These are phyloP conservation scores for Chlamydomonas sphaeroides DNA, from an alignment of 139 green algal genomes.

Conservation along the genomic window DNA sequence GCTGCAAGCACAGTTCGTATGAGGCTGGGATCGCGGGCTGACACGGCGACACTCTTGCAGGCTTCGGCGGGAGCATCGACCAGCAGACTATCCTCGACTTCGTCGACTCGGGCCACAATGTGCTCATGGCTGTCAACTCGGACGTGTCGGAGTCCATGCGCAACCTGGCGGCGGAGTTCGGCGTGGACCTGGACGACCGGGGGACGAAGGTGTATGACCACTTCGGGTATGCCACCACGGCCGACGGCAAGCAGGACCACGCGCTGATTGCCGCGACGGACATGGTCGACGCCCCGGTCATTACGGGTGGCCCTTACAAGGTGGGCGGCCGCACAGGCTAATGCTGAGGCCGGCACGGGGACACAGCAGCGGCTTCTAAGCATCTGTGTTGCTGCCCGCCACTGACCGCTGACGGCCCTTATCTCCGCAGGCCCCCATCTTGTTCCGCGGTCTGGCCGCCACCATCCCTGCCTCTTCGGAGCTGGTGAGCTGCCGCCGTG, in stretches of 20 bases:
- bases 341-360: too few species aligned
- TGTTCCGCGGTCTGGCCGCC: conserved; percentile 74
- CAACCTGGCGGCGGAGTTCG: conserved; percentile 69
- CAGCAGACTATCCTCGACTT: conserved; percentile 81
- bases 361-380: too few species aligned
- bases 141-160: conserved; percentile 63
- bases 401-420: too few species aligned
- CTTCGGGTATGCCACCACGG: conserved; percentile 40
- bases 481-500: too few species aligned
- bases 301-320: conserved; percentile 43
- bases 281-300: conserved; percentile 29
- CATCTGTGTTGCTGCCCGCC: too few species aligned
- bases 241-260: conserved; percentile 43
- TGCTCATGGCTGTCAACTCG: conserved; percentile 78
- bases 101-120: conserved; percentile 82
- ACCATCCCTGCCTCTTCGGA: conserved; percentile 69
- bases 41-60: too few species aligned
- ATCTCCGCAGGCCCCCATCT: conserved; percentile 60
- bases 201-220: conserved; percentile 64
- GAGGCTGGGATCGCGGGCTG: too few species aligned
- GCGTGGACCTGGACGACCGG: conserved; percentile 82
- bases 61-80: conserved; percentile 73
- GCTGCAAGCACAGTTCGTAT: too few species aligned
- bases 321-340: background rate
- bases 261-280: conserved; percentile 40